These are phyloP conservation scores for Eucalyptus shirleyi DNA, from an alignment of 345 rosid species.

Conservation along the genomic window DNA sequence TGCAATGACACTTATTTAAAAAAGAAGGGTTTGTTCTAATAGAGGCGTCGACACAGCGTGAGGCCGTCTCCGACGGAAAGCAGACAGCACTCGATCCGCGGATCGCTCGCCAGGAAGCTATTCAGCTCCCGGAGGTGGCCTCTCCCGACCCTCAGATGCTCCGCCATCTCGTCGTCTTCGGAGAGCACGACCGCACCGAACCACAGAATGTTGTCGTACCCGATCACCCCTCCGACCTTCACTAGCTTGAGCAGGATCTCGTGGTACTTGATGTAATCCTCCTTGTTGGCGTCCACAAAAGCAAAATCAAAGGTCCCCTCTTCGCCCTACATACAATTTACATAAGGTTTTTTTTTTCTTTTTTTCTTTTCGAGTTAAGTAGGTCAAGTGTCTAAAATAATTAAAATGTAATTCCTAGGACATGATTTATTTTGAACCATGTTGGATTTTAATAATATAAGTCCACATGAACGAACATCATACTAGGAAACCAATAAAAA, in stretches of 20 bases:
- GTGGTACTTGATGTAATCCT: conserved; percentile 17
- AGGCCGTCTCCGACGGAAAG: conserved; percentile 22
- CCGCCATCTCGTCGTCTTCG: conserved; percentile 1
- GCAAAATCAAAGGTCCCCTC: conserved; percentile 3
- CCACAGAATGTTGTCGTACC: conserved; percentile 30
- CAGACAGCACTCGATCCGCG: conserved; percentile 2
- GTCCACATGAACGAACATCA: neutral
- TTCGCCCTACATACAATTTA: neutral
- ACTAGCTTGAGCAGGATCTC: conserved; percentile 20
- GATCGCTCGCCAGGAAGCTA: neutral
- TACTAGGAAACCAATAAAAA: too few species aligned
- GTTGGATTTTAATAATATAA: too few species aligned
- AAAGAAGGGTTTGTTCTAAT: neutral
- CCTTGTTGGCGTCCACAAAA: conserved; percentile 18
- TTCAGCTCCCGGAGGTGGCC: conserved; percentile 3
- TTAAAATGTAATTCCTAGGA: neutral
- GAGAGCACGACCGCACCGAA: conserved; percentile 3
- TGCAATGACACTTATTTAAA: neutral
- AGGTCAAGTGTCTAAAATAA: too few species aligned
- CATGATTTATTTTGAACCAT: neutral
- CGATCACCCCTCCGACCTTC: conserved; percentile 25
- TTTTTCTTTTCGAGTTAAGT: too few species aligned
- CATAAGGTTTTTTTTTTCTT: too few species aligned
- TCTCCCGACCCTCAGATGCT: neutral
- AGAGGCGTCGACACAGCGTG: conserved; percentile 8